Base-by-base conservation (phyloP, 2,329 filamentous ascomycete species). In the Westerdykella ornata region DNA sequence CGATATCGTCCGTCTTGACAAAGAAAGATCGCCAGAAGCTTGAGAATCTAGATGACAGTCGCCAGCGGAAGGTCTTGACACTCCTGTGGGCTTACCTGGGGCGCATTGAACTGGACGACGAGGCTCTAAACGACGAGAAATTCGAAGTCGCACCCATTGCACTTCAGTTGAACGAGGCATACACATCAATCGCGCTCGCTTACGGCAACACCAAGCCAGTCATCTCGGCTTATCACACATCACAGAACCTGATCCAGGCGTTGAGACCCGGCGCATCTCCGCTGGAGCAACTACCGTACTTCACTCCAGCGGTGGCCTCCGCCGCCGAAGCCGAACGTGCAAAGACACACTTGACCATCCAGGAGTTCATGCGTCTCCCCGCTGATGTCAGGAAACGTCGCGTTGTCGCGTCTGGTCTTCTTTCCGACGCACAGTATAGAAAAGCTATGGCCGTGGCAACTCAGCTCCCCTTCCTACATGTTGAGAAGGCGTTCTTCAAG, bases 401-500 rank as follows among this genome's bases (percentile, higher is more conserved):
- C 30, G 80, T 82, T 15, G 77, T 92, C 35, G 82, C 83, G 50
- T 73, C 81, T 42, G 74, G 73, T 31, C 81, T 90, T 31, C 71
- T 98, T 29, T 82, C 77, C 4, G 82, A 88, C 52, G 68, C 78
- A 45, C 80, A 96, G 65, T 95, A 95, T 68, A 72, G 79, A 49
- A 77, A 82, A 32, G 85, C 84, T 29, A 74, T 95, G 45, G 69
- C 70, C 35, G 84, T 96, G 20, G 89, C 88, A 19, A 80, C 81
- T 54, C 87, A 96, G 68, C 75, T 98, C 19, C 92, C 92, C 1
- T 78, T 81, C 49, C 75, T 98, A 41, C 78, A 85, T 43, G 81
- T 98, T 9, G 87, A 88, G 59, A 94, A 88, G 70, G 87, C 88
- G 6, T 98, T 95, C 70, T 98, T 98, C 80, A 98, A 98, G 74